Percentiles rank a stretch among this genome's conserved stretches.
phyloP scores from a whole-genome alignment of 2,329 filamentous ascomycete species.

The Sporothrix dimorphospora region DNA sequence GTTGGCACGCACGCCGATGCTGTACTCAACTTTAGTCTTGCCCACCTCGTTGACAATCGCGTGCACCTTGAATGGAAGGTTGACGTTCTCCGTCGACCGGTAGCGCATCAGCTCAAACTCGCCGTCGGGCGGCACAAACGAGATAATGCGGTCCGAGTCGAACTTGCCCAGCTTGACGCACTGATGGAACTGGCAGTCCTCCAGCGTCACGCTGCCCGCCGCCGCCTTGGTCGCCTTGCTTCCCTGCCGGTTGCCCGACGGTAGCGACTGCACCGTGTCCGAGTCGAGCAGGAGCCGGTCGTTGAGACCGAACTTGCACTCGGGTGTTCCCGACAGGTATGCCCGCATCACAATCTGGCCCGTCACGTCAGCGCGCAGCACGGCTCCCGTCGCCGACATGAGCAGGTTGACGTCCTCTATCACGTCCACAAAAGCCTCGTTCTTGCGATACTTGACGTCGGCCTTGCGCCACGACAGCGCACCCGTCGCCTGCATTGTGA shows the following conservation, averaged over 20 bases:
- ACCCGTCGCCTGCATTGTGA: conserved; percentile 98
- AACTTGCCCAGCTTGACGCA: conserved; percentile 98
- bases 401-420: conserved; percentile 99
- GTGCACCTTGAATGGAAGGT: conserved; percentile 97
- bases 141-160: conserved; percentile 94
- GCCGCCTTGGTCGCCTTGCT: conserved; percentile 94
- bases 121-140: conserved; percentile 93
- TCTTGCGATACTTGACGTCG: conserved; percentile 98
- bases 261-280: conserved; percentile 65
- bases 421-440: conserved; percentile 98
- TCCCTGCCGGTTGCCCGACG: conserved; percentile 75
- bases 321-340: conserved; percentile 92
- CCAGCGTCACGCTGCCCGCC: conserved; percentile 90
- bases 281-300: conserved; percentile 90
- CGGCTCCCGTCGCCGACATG: conserved; percentile 96
- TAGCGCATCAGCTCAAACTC: conserved; percentile 99
- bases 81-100: conserved; percentile 96
- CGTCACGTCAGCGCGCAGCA: conserved; percentile 92
- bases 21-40: conserved; percentile 97
- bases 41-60: conserved; percentile 98
- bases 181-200: conserved; percentile 99
- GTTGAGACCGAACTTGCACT: conserved; percentile 98
- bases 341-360: conserved; percentile 99
- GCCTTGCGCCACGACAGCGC: conserved; percentile 95
- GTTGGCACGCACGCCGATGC: conserved; percentile 95